phyloP scores from a whole-genome alignment of 2,329 filamentous ascomycete genomes.

The Calonectria pteridis region DNA sequence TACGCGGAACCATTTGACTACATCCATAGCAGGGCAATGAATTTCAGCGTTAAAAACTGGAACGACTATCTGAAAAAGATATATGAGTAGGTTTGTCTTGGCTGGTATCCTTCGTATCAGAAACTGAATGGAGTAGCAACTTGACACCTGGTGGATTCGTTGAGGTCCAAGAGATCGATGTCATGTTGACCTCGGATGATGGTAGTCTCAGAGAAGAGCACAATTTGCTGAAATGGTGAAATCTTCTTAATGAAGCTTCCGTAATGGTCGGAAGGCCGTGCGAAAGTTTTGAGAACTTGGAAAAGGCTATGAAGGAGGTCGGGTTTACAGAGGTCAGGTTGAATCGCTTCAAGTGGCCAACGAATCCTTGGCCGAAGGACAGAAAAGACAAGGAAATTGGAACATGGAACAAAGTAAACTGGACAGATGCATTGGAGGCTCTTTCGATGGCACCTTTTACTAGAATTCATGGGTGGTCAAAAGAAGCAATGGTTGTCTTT shows the following conservation, averaged over 20 bases:
- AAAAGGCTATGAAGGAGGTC: slow-evolving; percentile 55
- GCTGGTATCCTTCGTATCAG: accelerated
- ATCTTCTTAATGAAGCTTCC: slow-evolving; percentile 45
- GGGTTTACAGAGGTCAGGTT: slow-evolving; percentile 65
- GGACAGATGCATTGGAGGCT: slow-evolving; percentile 43
- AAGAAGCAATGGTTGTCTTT: slow-evolving; percentile 36
- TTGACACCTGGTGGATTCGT: slow-evolving; percentile 32
- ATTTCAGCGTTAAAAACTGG: slow-evolving; percentile 9
- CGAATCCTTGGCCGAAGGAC: slow-evolving; percentile 63
- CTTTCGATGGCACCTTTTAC: slow-evolving; percentile 48
- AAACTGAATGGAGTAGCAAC: slow-evolving; percentile 16
- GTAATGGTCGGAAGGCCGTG: slow-evolving; percentile 45
- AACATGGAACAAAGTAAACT: slow-evolving; percentile 40
- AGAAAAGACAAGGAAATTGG: slow-evolving; percentile 64
- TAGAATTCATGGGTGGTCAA: slow-evolving; percentile 38
- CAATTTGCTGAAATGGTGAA: slow-evolving; percentile 40
- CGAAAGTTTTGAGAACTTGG: slow-evolving; percentile 35
- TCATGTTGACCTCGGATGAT: slow-evolving; percentile 33
- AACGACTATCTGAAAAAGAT: neutral
- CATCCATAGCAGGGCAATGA: slow-evolving; percentile 22
- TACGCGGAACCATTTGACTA: slow-evolving; percentile 17
- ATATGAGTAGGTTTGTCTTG: neutral
- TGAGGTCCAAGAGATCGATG: slow-evolving; percentile 38
- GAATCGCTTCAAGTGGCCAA: slow-evolving; percentile 60
- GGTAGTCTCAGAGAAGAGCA: slow-evolving; percentile 32